Base-by-base conservation (phyloP, 2,329 filamentous ascomycete species). In the Nemania abortiva region DNA sequence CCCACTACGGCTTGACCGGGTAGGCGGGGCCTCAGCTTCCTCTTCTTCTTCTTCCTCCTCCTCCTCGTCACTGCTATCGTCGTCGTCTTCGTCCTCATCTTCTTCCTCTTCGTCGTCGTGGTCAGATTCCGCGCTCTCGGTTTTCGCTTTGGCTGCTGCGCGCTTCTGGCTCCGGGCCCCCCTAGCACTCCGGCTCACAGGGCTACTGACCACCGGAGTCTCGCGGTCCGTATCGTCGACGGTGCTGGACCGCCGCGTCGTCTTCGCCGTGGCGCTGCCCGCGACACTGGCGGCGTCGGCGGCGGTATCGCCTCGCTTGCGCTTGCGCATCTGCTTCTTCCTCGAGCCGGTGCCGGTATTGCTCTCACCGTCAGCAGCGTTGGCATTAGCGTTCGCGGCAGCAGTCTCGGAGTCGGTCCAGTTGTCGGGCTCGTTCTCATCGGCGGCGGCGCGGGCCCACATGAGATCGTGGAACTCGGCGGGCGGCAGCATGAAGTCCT, bases 401-500 rank as follows among this genome's bases (percentile, higher is more conserved):
- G 83, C 80, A 56, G 83, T 75, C 0, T 85, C 84, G n/a, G 85
- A 84, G 29, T 82, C 80, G 9, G 83, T 78, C 57, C 83, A 82
- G 65, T 86, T 85, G 70, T 83, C 86, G 39, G 83, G 83, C 69
- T 87, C 85, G 74, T 83, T 85, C 2, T 82, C 80, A 56, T 83
- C 81, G 13, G 83, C 83, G 47, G 81, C 75, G 15, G 82, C 82
- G 63, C 82, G 82, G 56, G 81, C 80, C 79, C 83, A 80, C 76
- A 86, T 87, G 65, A 81, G 69, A 20, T 85, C 83, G 69, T 82
- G 80, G 75, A 83, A 87, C 1, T 84, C 81, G 18, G 76, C 76
- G 9, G 76, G 75, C 0, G 90, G 90, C 4, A 93, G 83, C 31
- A 86, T 84, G 73, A 94, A 94, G 29, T 91, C 88, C 63, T 88